Evolutionary conservation across 2,329 filamentous ascomycete species (phyloP).

Genomic region (Aureobasidium zeae): DNA sequence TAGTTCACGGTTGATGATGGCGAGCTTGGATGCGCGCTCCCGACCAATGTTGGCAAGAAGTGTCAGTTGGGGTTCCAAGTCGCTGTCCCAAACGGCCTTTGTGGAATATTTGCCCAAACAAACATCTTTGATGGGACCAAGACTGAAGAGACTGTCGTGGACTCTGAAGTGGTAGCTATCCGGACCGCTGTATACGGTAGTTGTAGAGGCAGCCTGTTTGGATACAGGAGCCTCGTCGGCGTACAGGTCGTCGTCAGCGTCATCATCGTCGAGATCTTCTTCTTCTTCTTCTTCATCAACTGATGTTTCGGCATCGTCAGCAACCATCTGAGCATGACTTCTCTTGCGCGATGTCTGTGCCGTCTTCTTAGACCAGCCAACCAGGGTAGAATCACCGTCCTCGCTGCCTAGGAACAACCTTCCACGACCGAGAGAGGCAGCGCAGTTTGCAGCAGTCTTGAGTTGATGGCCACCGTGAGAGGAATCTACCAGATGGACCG

Average conservation of each 20-base stretch:
- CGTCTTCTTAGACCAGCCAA: constrained; percentile 68
- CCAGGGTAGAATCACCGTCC: constrained; percentile 65
- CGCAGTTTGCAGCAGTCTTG: constrained; percentile 56
- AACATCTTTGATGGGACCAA: constrained; percentile 70
- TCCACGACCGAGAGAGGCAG: constrained; percentile 58
- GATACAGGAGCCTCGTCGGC: constrained; percentile 44
- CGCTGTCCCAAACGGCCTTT: constrained; percentile 26
- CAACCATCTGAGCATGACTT: constrained; percentile 51
- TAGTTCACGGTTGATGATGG: constrained; percentile 68
- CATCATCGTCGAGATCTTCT: too few species aligned
- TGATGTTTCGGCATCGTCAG: constrained; percentile 36
- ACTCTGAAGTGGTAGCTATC: constrained; percentile 64
- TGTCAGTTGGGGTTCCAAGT: constrained; percentile 33
- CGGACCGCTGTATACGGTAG: constrained; percentile 38
- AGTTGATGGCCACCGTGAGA: constrained; percentile 57
- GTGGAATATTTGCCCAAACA: constrained; percentile 51
- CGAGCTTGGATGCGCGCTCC: constrained; percentile 59
- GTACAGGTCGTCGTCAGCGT: constrained; percentile 55
- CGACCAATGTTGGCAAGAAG: constrained; percentile 51
- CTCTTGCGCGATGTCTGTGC: constrained; percentile 54
- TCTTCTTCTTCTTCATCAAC: constrained; percentile 51
- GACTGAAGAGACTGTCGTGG: constrained; percentile 66
- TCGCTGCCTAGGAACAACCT: constrained; percentile 80
- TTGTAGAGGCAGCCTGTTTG: constrained; percentile 30
- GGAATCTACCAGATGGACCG: constrained; percentile 54